phyloP scores from a whole-genome alignment of 2,329 filamentous ascomycete genomes.

The Geosmithia flava region DNA sequence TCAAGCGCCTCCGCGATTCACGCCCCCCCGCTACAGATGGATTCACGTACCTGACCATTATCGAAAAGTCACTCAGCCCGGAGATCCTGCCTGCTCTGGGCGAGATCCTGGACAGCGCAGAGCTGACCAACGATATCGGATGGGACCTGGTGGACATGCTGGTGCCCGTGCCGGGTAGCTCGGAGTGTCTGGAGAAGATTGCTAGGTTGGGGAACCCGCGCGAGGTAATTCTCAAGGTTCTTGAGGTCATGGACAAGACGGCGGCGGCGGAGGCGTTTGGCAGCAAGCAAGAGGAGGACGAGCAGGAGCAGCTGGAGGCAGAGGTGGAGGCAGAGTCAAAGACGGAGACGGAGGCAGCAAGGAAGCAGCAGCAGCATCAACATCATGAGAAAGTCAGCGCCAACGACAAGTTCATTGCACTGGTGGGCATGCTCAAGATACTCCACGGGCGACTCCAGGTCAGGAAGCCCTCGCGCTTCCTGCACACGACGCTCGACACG shows the following conservation, averaged over 20 bases:
- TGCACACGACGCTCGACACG: slow-evolving; percentile 64
- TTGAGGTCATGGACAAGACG: slow-evolving; percentile 54
- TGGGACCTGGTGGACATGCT: slow-evolving; percentile 76
- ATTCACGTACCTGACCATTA: slow-evolving; percentile 66
- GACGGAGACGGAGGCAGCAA: no score
- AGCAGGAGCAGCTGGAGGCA: neutral
- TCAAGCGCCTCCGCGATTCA: slow-evolving; percentile 34
- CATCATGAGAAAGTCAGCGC: slow-evolving; percentile 5
- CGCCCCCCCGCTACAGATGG: slow-evolving; percentile 46
- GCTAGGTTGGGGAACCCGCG: slow-evolving; percentile 68
- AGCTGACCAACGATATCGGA: slow-evolving; percentile 63
- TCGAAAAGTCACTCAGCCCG: slow-evolving; percentile 59
- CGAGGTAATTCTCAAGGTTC: slow-evolving; percentile 71
- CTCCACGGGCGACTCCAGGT: slow-evolving; percentile 65
- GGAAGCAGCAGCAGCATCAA: neutral
- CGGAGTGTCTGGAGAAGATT: slow-evolving; percentile 59
- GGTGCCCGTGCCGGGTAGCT: slow-evolving; percentile 53
- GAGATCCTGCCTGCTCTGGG: slow-evolving; percentile 57
- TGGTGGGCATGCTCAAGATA: slow-evolving; percentile 61
- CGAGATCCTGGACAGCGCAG: slow-evolving; percentile 53
- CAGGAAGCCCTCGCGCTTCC: slow-evolving; percentile 65
- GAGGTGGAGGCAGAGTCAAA: neutral
- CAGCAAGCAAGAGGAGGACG: slow-evolving; percentile 7
- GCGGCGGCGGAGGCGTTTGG: slow-evolving; percentile 18
- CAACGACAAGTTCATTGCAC: slow-evolving; percentile 47